Conservation (phyloP, 352 stramenopile species). For the Thraustochytrium aureum region DNA sequence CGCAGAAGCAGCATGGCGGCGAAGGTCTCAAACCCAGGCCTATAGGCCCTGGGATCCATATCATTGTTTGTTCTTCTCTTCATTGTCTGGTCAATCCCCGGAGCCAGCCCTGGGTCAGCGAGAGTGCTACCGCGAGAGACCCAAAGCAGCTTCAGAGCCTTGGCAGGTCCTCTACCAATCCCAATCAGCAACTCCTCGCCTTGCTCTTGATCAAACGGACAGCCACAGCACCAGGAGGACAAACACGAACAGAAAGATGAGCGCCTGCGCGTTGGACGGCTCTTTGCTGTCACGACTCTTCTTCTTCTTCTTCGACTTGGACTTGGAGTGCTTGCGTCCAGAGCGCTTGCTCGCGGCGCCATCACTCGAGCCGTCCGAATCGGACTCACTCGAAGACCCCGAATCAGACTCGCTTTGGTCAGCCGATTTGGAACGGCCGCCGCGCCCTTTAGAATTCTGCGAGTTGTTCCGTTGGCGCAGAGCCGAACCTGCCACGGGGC, state of each 20-base stretch:
- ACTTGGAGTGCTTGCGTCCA: neutral
- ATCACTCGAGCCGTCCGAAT: neutral
- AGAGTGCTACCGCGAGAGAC: neutral
- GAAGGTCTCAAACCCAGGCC: neutral
- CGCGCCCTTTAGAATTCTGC: too few relatives aligned
- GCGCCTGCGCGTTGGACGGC: constrained; percentile 15
- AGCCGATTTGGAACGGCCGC: neutral
- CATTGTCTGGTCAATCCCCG: too few relatives aligned
- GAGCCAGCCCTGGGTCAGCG: neutral
- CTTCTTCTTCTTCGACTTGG: constrained; percentile 12
- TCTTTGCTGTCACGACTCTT: neutral
- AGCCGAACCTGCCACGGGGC: too few relatives aligned
- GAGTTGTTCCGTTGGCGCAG: too few relatives aligned
- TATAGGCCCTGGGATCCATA: too few relatives aligned
- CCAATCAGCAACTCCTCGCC: neutral
- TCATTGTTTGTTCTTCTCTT: too few relatives aligned
- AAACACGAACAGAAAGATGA: constrained; percentile 36
- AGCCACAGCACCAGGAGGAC: constrained; percentile 41
- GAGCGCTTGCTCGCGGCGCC: neutral
- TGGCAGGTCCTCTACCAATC: neutral
- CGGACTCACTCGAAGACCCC: neutral
- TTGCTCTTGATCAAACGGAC: neutral
- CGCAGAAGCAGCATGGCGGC: neutral
- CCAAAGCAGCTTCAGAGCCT: neutral
- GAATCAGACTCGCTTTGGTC: neutral